Evolutionary conservation across 176 grass and related monocot genomes (phyloP).

Genomic region (Eleusine indica): DNA sequence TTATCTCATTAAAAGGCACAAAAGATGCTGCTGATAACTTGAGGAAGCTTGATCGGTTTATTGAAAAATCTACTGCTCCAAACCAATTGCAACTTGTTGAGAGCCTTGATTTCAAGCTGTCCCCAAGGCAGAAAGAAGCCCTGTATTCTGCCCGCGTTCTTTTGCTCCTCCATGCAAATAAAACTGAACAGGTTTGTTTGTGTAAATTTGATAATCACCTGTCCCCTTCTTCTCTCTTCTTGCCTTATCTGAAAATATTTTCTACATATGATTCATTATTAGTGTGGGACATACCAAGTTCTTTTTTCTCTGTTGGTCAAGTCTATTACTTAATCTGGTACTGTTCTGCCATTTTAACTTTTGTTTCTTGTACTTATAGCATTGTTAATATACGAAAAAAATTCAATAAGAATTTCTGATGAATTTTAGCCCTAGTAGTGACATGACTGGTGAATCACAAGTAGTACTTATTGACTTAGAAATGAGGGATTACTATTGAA

Average conservation of each 20-base stretch:
- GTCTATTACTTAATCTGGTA: neutral
- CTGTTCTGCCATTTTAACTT: neutral
- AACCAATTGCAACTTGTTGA: constrained; percentile 71
- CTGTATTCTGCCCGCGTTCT: constrained; percentile 75
- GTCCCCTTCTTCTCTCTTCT: neutral
- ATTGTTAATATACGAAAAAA: constrained; percentile 20
- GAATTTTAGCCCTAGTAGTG: neutral
- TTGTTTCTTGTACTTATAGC: neutral
- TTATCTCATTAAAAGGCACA: constrained; percentile 78
- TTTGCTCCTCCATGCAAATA: constrained; percentile 86
- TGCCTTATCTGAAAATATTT: constrained; percentile 1
- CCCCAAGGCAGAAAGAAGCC: constrained; percentile 74
- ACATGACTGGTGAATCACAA: neutral
- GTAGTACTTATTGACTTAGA: neutral
- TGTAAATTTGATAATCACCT: neutral
- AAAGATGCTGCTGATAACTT: constrained; percentile 80
- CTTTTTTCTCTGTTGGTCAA: neutral
- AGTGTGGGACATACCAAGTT: neutral
- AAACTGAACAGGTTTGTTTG: constrained; percentile 71
- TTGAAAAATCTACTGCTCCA: constrained; percentile 63
- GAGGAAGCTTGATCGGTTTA: constrained; percentile 70
- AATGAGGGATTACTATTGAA: neutral
- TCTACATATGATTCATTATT: constrained; percentile 1
- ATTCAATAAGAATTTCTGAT: neutral
- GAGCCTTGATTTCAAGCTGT: constrained; percentile 76